Conservation (phyloP, 306 rosid species). For the Lotus japonicus region DNA sequence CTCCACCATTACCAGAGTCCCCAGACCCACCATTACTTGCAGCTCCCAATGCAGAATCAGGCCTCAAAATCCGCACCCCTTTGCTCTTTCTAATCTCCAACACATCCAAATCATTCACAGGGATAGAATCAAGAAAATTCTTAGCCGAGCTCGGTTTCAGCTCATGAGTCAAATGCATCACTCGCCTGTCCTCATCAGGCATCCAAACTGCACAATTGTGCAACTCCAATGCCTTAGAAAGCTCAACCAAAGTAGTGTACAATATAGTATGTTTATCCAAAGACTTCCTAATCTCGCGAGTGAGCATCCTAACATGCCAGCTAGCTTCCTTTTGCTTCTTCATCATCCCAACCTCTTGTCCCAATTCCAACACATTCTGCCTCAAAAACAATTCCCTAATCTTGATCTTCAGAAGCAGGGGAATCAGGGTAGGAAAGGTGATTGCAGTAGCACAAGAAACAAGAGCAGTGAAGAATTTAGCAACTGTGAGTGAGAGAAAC, state of each 20-base stretch:
- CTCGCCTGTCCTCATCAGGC: conserved; percentile 47
- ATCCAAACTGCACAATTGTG: conserved; percentile 82
- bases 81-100: conserved; percentile 40
- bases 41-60: conserved; percentile 57
- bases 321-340: conserved; percentile 71
- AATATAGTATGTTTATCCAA: conserved; percentile 69
- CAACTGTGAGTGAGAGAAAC: conserved; percentile 55
- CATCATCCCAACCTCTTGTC: conserved; percentile 82
- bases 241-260: conserved; percentile 77
- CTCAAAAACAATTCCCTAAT: conserved; percentile 70
- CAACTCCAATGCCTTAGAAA: conserved; percentile 60
- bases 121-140: conserved; percentile 34
- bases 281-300: conserved; percentile 61
- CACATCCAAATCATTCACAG: conserved; percentile 49
- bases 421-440: conserved; percentile 59
- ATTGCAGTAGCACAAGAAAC: conserved; percentile 80
- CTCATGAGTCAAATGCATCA: conserved; percentile 64
- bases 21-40: conserved; percentile 52
- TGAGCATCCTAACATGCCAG: conserved; percentile 80
- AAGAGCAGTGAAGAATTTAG: conserved; percentile 72
- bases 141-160: conserved; percentile 33
- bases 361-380: conserved; percentile 65
- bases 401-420: conserved; percentile 64
- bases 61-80: conserved; percentile 53
- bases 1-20: conserved; percentile 53